Evolutionary conservation across 2,329 filamentous ascomycete genomes (phyloP).

Genomic region (Lachnellula arida): DNA sequence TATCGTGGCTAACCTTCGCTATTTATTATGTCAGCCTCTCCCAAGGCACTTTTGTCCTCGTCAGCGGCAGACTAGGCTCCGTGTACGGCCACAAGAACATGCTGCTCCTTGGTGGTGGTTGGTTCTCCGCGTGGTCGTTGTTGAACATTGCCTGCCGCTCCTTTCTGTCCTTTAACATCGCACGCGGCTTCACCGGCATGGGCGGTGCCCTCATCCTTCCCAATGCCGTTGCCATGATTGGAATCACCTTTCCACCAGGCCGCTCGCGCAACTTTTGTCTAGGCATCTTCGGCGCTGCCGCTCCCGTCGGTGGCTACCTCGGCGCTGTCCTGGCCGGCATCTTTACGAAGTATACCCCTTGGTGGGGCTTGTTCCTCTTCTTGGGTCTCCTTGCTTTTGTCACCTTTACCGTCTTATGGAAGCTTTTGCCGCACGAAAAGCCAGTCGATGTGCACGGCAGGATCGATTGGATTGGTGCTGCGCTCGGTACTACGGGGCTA

Average conservation of each 20-base stretch:
- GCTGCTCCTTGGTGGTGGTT: conserved; percentile 39
- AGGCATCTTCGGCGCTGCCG: conserved; percentile 41
- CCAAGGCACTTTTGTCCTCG: conserved; percentile 16
- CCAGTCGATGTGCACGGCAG: conserved; percentile 32
- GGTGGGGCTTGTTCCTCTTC: conserved; percentile 34
- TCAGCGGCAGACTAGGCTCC: conserved; percentile 45
- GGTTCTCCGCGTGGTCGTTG: conserved; percentile 39
- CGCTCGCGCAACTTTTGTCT: conserved; percentile 39
- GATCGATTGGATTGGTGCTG: conserved; percentile 38
- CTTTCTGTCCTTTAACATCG: conserved; percentile 39
- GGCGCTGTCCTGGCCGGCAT: conserved; percentile 37
- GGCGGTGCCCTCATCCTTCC: conserved; percentile 47
- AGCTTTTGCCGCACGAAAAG: conserved; percentile 11
- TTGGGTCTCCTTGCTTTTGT: background rate
- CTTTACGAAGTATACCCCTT: conserved; percentile 33
- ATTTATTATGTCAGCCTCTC: background rate
- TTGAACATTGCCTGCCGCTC: conserved; percentile 41
- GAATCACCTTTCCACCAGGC: conserved; percentile 43
- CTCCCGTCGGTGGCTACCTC: conserved; percentile 41
- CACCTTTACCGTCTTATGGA: background rate
- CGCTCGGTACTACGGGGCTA: conserved; percentile 37
- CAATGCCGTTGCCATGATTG: conserved; percentile 46
- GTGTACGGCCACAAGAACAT: conserved; percentile 47
- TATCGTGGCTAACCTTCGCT: conserved; percentile 5
- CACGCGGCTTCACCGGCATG: conserved; percentile 44